Conservation (phyloP, 352 stramenopile genomes). For the Thraustochytrium striatum region DNA sequence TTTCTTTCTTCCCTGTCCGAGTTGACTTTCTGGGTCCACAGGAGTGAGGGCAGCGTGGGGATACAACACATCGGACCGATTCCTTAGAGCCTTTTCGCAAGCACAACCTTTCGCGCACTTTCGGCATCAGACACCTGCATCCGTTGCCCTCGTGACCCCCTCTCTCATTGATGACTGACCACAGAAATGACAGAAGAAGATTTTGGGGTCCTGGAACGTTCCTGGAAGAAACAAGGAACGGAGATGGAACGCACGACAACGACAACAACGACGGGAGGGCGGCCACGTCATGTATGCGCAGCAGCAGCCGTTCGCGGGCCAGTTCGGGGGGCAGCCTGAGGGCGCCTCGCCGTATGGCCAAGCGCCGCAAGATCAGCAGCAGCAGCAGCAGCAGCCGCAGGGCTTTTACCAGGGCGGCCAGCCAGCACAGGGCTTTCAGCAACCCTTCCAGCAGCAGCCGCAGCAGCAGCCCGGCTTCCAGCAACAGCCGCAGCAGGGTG, state of each 20-base stretch:
- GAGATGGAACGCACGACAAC: background rate
- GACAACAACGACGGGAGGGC: background rate
- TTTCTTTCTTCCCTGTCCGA: background rate
- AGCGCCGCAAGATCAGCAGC: background rate
- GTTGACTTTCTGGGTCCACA: no score
- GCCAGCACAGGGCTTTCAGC: background rate
- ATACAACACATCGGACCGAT: no score
- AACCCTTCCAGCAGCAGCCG: background rate
- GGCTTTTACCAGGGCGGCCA: background rate
- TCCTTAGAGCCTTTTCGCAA: no score
- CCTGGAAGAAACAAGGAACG: no score
- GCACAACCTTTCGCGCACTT: no score
- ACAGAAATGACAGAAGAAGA: no score
- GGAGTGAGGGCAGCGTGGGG: no score
- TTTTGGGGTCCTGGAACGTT: no score
- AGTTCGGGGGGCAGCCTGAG: background rate
- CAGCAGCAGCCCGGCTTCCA: background rate
- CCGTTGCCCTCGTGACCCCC: no score
- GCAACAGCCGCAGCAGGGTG: background rate
- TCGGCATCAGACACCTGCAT: no score
- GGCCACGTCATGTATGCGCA: background rate
- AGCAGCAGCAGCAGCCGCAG: background rate
- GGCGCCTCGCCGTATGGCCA: no score
- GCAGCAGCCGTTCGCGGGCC: background rate
- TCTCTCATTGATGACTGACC: no score